Evolutionary conservation across 768 basidiomycete genomes (phyloP).

Genomic region (Podaxis carcinomalis): DNA sequence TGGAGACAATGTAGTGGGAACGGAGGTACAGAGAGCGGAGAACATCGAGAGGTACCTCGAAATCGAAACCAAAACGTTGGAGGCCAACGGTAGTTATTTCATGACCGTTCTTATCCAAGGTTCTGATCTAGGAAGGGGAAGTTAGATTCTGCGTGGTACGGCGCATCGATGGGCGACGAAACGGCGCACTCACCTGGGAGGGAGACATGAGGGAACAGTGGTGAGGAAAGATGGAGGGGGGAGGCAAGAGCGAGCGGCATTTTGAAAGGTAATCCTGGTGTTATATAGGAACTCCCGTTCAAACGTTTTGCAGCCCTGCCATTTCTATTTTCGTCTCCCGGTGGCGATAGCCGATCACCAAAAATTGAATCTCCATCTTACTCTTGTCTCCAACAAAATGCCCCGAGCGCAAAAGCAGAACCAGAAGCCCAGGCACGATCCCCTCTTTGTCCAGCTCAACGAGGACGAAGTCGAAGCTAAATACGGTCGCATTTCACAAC

Average conservation of each 20-base stretch:
- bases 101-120: slow-evolving; percentile 68
- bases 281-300: not conserved
- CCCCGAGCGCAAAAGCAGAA: slow-evolving; percentile 54
- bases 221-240: slow-evolving; percentile 14
- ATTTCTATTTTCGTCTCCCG: slow-evolving; percentile 2
- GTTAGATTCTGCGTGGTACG: not conserved
- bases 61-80: slow-evolving; percentile 86
- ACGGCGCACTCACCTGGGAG: slow-evolving; percentile 21
- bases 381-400: slow-evolving; percentile 35
- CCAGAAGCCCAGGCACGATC: slow-evolving; percentile 74
- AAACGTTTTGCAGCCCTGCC: not conserved
- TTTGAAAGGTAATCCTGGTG: not conserved
- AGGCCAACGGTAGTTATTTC: slow-evolving; percentile 81
- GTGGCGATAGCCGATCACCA: slow-evolving; percentile 20
- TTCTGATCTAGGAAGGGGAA: slow-evolving; percentile 41
- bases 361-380: slow-evolving; percentile 13
- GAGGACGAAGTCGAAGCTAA: slow-evolving; percentile 74
- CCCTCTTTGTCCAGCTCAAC: slow-evolving; percentile 78
- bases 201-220: slow-evolving; percentile 19
- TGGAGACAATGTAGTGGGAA: slow-evolving; percentile 63
- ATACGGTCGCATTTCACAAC: slow-evolving; percentile 74
- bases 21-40: slow-evolving; percentile 88
- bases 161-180: slow-evolving; percentile 4
- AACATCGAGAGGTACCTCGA: slow-evolving; percentile 72
- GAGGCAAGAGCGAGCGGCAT: slow-evolving; percentile 9